A percentile compares a stretch with the other conserved stretches of the same genome.
Evolutionary conservation across 305 asterid species (phyloP).

Genomic region (Fraxinus velutina): DNA sequence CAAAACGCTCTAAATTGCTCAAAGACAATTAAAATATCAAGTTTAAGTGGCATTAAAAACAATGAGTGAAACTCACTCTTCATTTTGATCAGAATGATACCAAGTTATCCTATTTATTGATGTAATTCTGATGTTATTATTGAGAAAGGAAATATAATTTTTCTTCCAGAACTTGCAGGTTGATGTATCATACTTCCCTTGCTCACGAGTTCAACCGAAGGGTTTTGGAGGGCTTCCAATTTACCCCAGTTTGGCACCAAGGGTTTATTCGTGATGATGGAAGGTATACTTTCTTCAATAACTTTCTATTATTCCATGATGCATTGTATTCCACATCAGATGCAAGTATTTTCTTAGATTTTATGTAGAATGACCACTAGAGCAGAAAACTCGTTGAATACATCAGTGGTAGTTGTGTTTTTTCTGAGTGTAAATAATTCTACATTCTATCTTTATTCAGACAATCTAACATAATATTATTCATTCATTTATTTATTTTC

Average conservation of each 20-base stretch:
- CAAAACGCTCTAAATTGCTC: too few species aligned
- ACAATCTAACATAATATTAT: background rate
- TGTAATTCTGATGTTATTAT: too few species aligned
- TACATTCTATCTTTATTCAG: background rate
- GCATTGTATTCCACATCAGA: background rate
- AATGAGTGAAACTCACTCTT: too few species aligned
- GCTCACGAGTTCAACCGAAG: slow-evolving; percentile 72
- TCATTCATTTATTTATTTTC: background rate
- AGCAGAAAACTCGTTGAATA: background rate
- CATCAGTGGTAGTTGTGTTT: background rate
- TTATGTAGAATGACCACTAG: background rate
- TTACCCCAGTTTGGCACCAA: slow-evolving; percentile 90
- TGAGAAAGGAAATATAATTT: too few species aligned
- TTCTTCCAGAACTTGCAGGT: background rate
- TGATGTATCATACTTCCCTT: slow-evolving; percentile 12
- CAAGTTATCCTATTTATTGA: too few species aligned
- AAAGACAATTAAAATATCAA: too few species aligned
- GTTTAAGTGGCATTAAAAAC: too few species aligned
- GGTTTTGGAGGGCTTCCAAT: slow-evolving; percentile 76
- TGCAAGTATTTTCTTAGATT: background rate
- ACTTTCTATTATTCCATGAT: background rate
- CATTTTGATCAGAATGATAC: too few species aligned
- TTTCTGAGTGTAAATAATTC: background rate
- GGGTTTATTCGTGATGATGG: slow-evolving; percentile 82
- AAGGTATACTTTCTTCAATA: slow-evolving; percentile 41